Evolutionary conservation across 164 flowering plant species (phyloP), one percentile per base, ranked within the genome.

Genomic region (Dillenia turbinata): DNA sequence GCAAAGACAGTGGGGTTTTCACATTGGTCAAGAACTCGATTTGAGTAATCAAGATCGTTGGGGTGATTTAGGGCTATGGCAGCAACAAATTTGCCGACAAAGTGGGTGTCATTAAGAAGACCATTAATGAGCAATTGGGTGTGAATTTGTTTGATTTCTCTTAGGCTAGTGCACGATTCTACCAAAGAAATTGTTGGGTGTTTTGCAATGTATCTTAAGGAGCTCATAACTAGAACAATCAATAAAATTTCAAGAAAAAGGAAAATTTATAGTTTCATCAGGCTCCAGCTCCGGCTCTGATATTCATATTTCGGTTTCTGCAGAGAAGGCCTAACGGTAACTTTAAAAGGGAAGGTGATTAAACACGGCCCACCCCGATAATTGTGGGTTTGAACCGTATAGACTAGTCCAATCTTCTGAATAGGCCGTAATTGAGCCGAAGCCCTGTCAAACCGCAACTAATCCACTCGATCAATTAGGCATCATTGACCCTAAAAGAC

Each of bases 101-200:
- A 52, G 12, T 60, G 64, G 57, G 70, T 68, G 62, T 75, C 63
- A 56, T 71, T 64, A 45, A 77, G 69, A 53, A 66, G 57, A 12
- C 81, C 83, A 15, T 61, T 71, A 9, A 69, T n/a, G 40, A 80
- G 65, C 24, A 77, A 64, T 54, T 83, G 81, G 74, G 77, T 26
- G 65, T 78, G 87, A 66, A 83, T 75, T 73, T 83, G 79, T 33
- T 61, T 67, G 61, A 83, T 71, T 26, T 77, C 68, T 51, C 47
- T 59, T 22, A 69, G 63, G 40, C 68, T 69, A 19, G 71, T 65
- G 68, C 67, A 61, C 8, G 77, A 69, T 9, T 72, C 72, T 8
- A 78, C 40, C 17, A 78, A 55, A 15, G 73, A 56, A 57, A 74
- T 71, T 22, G 66, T 51, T 19, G 83, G 78, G 73, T 78, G 81